Evolutionary conservation across 352 stramenopile genomes (phyloP), one percentile per base, ranked within the genome.

Genomic region (Globisporangium spiculum): DNA sequence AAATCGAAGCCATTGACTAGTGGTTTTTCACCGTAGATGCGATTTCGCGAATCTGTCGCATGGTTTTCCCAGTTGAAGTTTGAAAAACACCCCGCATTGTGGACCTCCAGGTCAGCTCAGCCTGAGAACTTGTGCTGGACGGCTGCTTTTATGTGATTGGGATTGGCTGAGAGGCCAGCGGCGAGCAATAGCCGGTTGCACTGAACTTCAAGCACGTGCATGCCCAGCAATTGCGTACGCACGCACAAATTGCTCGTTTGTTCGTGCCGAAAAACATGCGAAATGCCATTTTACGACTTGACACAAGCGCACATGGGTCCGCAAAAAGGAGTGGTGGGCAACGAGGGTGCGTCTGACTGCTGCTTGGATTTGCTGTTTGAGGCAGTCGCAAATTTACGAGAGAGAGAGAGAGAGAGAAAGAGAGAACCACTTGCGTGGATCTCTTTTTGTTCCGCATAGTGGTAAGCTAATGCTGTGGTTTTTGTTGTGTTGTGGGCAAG

Each of bases 261-360:
- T 16, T 12, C n/a, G 53, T 38, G 32, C 5, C 26, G 5, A 22
- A 41, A 60, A 60, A 30, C 50, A 55, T 60, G 54, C 26, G 54
- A 60, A 60, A 60, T 41, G 54, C 54, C 54, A 38, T 60, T 60
- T 59, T 18, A 41, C 54, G 26, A 60, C 54, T 60, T 24, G 54
- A 60, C 54, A 52, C 44, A 22, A n/a, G 16, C 12, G 14, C 6
- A 60, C 54, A 60, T 60, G 54, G 54, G 14, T 60, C 26, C 54
- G 32, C 6, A 60, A 58, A 58, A 59, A 60, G 54, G 54, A 60
- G 6, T 60, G 54, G 54, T 24, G 14, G 27, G 20, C 54, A 60
- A 10, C 50, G 32, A n/a, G 54, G 24, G 53, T 22, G 24, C 6
- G 26, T 38, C 24, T 22, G 53, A 12, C 24, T 22, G 36, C 54